A percentile compares a stretch with the other conserved stretches of the same genome.
Evolutionary conservation across 139 green algal genomes (phyloP).

Genomic region (Prasinococcaceae sp.): DNA sequence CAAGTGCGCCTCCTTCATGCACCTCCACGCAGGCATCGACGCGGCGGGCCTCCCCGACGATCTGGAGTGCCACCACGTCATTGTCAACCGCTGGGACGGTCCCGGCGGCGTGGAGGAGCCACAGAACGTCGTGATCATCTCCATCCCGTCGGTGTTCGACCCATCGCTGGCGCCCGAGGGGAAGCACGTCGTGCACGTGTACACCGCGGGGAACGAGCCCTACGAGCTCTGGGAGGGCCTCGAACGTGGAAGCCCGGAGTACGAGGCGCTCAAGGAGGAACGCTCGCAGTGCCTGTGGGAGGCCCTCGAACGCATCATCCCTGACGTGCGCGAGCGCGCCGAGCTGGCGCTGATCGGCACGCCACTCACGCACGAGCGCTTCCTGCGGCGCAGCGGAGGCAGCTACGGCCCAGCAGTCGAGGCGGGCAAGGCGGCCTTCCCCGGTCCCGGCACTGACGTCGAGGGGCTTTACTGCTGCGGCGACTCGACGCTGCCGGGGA

Average conservation of each 20-base stretch:
- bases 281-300: constrained; percentile 25
- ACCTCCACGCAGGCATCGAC: constrained; percentile 80
- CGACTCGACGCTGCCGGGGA: constrained; percentile 67
- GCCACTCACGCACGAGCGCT: constrained; percentile 34
- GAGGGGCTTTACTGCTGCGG: constrained; percentile 37
- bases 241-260: constrained; percentile 33
- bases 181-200: constrained; percentile 34
- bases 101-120: constrained; percentile 12
- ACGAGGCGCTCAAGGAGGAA: constrained; percentile 59
- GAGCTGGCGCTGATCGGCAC: constrained; percentile 56
- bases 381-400: constrained; percentile 16
- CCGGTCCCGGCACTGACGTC: constrained; percentile 38
- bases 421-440: constrained; percentile 14
- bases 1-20: constrained; percentile 61
- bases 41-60: constrained; percentile 42
- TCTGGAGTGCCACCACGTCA: constrained; percentile 66
- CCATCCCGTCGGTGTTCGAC: constrained; percentile 59
- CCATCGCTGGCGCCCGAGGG: constrained; percentile 41
- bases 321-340: constrained; percentile 44
- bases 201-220: constrained; percentile 63
- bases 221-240: constrained; percentile 57
- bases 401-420: constrained; percentile 49
- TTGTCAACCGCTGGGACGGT: constrained; percentile 56
- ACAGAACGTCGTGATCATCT: constrained; percentile 42
- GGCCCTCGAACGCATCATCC: constrained; percentile 57